Evolutionary conservation across 257 asterid genomes (phyloP).

Genomic region (Haberlea rhodopensis): DNA sequence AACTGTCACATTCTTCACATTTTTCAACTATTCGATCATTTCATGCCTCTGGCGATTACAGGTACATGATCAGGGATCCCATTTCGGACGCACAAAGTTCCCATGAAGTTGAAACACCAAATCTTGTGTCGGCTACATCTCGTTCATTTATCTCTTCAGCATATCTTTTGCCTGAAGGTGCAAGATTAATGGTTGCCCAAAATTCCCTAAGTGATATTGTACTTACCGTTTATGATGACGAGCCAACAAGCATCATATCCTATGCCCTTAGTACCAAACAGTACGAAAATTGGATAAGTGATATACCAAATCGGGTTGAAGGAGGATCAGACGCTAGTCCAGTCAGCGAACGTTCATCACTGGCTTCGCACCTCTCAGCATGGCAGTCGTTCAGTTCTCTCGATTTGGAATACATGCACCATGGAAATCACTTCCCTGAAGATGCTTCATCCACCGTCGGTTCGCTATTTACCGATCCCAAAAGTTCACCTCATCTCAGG

Average conservation of each 20-base stretch:
- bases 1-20: slow-evolving; percentile 68
- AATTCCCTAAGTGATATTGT: slow-evolving; percentile 45
- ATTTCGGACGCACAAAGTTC: slow-evolving; percentile 47
- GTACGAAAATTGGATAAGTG: slow-evolving; percentile 53
- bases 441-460: slow-evolving; percentile 43
- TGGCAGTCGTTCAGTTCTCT: too few relatives aligned
- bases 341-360: slow-evolving; percentile 36
- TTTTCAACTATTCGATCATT: slow-evolving; percentile 59
- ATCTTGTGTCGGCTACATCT: slow-evolving; percentile 35
- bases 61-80: slow-evolving; percentile 82
- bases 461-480: slow-evolving; percentile 44
- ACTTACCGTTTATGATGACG: slow-evolving; percentile 67
- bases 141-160: slow-evolving; percentile 50
- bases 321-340: slow-evolving; percentile 35
- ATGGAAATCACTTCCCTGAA: slow-evolving; percentile 53
- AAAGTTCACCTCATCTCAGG: slow-evolving; percentile 68
- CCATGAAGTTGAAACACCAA: slow-evolving; percentile 48
- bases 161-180: slow-evolving; percentile 72
- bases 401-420: too few relatives aligned
- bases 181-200: slow-evolving; percentile 72
- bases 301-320: slow-evolving; percentile 36
- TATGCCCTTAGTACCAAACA: slow-evolving; percentile 69
- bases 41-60: slow-evolving; percentile 86
- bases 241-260: slow-evolving; percentile 85
- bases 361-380: too few relatives aligned